Evolutionary conservation across 306 rosid species (phyloP).

Genomic region (Cercis canadensis): DNA sequence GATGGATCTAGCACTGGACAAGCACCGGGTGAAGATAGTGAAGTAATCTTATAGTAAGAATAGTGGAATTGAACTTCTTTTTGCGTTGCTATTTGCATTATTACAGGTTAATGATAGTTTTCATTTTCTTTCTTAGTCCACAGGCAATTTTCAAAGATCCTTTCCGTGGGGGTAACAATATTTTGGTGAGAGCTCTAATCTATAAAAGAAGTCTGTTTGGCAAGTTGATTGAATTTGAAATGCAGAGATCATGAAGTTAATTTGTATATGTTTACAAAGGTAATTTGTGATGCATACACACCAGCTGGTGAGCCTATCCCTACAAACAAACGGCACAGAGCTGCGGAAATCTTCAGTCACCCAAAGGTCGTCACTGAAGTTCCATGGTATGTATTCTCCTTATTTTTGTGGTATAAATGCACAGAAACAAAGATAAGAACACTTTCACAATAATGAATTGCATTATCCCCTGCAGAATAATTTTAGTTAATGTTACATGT

Average conservation of each 20-base stretch:
- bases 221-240: slow-evolving; percentile 35
- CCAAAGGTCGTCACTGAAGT: slow-evolving; percentile 79
- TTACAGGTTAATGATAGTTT: slow-evolving; percentile 34
- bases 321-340: slow-evolving; percentile 88
- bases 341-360: slow-evolving; percentile 82
- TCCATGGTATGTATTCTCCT: slow-evolving; percentile 68
- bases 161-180: slow-evolving; percentile 96
- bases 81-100: background rate
- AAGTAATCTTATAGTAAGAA: slow-evolving; percentile 97
- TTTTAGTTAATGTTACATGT: background rate
- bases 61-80: slow-evolving; percentile 32
- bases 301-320: slow-evolving; percentile 95
- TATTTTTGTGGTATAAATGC: slow-evolving; percentile 10
- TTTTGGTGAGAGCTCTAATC: slow-evolving; percentile 70
- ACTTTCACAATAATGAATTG: slow-evolving; percentile 15
- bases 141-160: slow-evolving; percentile 97
- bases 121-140: slow-evolving; percentile 62
- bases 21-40: slow-evolving; percentile 99
- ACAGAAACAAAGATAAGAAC: slow-evolving; percentile 6
- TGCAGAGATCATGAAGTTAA: slow-evolving; percentile 31
- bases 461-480: background rate
- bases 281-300: slow-evolving; percentile 88
- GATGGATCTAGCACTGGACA: slow-evolving; percentile 99
- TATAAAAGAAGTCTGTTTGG: slow-evolving; percentile 30
- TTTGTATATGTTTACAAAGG: slow-evolving; percentile 54